Evolutionary conservation across 2,329 filamentous ascomycete genomes (phyloP), one percentile per base, ranked within the genome.

Genomic region (Clarireedia monteithiana): DNA sequence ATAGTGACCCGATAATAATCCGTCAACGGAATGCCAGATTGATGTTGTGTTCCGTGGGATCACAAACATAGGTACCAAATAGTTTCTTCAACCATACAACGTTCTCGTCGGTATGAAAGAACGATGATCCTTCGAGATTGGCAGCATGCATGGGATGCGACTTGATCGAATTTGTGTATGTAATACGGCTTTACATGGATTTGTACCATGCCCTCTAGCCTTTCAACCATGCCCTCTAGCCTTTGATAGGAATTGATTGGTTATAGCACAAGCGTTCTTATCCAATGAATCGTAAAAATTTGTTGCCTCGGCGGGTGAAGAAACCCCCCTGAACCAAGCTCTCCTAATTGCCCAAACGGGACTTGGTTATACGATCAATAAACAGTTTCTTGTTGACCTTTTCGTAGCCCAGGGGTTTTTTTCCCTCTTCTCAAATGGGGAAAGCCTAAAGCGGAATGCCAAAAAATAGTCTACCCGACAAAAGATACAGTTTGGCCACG

Each of bases 251-350:
- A n/a, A 15, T 14, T 47, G 5, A 64, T 66, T 65, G 60, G 65
- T 26, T n/a, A 36, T 17, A 15, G 3, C 24, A 24, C 45, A 50
- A 57, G 58, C 53, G 36, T 60, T 61, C 56, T 60, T 53, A 58
- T 53, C 64, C 65, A 65, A 66, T 61, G 48, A 48, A 55, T 63
- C 23, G 42, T 38, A 51, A 44, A 39, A 59, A 53, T 62, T 58
- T 55, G 10, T 2, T 56, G 53, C 53, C 46, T 58, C 61, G 60
- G 54, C 57, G 61, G 55, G 58, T 48, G 42, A 52, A 58, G 51
- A 50, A 49, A 54, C 42, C 42, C 42, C 24, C 42, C 42, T 46
- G 10, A 20, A 17, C 40, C 23, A 17, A 17, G 17, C 46, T 17
- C 12, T 17, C 46, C 46, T 48, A 17, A 48, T 34, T 48, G 6